A percentile compares a stretch with the other conserved stretches of the same genome.
phyloP scores from a whole-genome alignment of 352 stramenopile species.

The Pythium rishiriense region DNA sequence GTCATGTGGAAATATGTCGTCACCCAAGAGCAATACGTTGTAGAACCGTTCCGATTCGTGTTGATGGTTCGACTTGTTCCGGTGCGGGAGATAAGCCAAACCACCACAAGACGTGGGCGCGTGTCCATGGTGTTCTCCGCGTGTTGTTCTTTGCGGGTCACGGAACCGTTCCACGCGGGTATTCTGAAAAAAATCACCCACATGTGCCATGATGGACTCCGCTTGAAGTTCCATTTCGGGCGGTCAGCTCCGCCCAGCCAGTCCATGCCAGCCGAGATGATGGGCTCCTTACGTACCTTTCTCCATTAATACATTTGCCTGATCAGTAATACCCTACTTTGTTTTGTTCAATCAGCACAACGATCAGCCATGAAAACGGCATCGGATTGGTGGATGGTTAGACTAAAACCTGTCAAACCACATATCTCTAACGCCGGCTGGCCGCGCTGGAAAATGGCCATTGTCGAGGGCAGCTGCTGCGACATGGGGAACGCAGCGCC shows the following conservation, averaged over 20 bases:
- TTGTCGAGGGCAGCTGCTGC: background rate
- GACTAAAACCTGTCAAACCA: background rate
- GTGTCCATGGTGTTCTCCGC: background rate
- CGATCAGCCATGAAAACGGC: background rate
- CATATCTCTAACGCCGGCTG: background rate
- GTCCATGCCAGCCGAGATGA: background rate
- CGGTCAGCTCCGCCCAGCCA: background rate
- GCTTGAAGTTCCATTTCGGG: background rate
- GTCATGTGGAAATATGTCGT: no score
- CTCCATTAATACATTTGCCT: background rate
- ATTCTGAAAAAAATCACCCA: background rate
- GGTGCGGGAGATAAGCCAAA: no score
- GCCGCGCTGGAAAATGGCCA: background rate
- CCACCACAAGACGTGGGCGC: no score
- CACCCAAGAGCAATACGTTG: no score
- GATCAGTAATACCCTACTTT: background rate
- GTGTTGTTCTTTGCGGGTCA: background rate
- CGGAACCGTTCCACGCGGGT: background rate
- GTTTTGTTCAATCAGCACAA: background rate
- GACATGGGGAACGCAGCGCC: conserved; percentile 1
- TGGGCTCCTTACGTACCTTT: background rate
- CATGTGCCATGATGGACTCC: background rate
- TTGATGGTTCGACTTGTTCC: no score
- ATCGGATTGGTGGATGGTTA: background rate
- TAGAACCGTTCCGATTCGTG: no score